Percentiles rank a stretch among this genome's conserved stretches.
Evolutionary conservation across 257 asterid species (phyloP).

Genomic region (Petunia secreta): DNA sequence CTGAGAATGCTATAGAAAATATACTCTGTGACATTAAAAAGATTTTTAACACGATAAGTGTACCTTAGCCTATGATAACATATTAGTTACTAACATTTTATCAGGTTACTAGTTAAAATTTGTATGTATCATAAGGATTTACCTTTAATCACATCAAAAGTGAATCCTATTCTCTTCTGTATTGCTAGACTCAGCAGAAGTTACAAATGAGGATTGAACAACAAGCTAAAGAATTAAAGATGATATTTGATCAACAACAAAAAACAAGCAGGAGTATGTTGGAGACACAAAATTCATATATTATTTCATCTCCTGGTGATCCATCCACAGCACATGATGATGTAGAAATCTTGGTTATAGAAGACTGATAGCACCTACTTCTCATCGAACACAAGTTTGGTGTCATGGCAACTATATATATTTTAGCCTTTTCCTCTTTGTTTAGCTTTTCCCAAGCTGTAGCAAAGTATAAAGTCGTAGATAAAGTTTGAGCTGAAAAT

Average conservation of each 20-base stretch:
- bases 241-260: slow-evolving; percentile 70
- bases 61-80: background rate
- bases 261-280: slow-evolving; percentile 39
- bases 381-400: background rate
- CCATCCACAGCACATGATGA: background rate
- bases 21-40: no score
- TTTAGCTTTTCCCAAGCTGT: no score
- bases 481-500: no score
- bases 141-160: no score
- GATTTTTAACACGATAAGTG: no score
- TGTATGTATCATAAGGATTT: no score
- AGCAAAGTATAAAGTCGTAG: no score
- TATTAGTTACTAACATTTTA: background rate
- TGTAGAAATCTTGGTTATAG: slow-evolving; percentile 30
- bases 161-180: background rate
- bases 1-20: no score
- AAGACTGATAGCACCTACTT: background rate
- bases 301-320: slow-evolving; percentile 32
- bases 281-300: slow-evolving; percentile 39
- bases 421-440: background rate
- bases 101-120: background rate
- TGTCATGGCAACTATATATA: background rate
- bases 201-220: slow-evolving; percentile 76
- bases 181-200: slow-evolving; percentile 55
- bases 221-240: slow-evolving; percentile 62